Percentiles rank a stretch among this genome's conserved stretches.
Conservation (phyloP, 129 eudicot species). For the Saposhnikovia divaricata region DNA sequence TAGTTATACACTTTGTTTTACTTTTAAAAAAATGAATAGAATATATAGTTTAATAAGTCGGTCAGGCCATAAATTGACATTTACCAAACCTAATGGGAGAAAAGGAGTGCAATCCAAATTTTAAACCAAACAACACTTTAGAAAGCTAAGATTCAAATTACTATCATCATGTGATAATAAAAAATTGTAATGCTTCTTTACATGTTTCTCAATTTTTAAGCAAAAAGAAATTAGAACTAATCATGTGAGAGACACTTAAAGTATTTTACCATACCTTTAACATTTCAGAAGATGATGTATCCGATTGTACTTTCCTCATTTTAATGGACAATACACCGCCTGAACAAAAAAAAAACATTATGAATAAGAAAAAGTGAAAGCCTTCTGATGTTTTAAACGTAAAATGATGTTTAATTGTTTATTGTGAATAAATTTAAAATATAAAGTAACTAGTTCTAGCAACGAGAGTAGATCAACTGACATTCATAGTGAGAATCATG, state of each 20-base stretch:
- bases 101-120: background rate
- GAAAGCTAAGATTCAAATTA: background rate
- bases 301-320: conserved; percentile 88
- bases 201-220: background rate
- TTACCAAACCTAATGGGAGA: background rate
- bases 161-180: too few species aligned
- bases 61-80: background rate
- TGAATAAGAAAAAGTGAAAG: background rate
- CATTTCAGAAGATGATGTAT: conserved; percentile 74
- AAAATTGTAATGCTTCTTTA: background rate
- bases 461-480: background rate
- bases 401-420: background rate
- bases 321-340: conserved; percentile 70
- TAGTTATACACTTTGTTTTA: background rate
- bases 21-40: background rate
- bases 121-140: background rate
- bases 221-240: background rate
- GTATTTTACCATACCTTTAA: conserved; percentile 54
- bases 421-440: background rate
- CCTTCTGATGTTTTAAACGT: background rate
- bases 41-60: background rate
- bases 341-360: conserved; percentile 19
- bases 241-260: background rate
- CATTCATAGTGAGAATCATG: background rate
- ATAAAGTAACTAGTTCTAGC: background rate